Evolutionary conservation across 1,139 yeast species (phyloP), one percentile per base, ranked within the genome.

Genomic region (Lodderomyces metapsilosis): DNA sequence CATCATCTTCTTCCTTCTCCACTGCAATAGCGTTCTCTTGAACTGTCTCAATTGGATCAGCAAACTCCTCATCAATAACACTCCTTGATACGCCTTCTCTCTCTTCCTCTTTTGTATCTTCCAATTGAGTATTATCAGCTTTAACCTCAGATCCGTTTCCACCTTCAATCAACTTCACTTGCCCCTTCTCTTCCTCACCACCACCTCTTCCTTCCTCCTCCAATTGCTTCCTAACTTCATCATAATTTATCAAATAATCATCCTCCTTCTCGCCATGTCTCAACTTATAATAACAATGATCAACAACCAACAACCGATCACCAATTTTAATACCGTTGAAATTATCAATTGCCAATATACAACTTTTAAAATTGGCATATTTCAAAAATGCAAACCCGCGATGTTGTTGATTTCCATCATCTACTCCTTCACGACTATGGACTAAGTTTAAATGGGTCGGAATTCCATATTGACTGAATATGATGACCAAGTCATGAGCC

Each of bases 381-480:
- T 88, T 86, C 49, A 92, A 62, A 64, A 82, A 89, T 5, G 86
- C 94, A 68, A 84, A 88, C 6, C 96, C 95, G 41, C 76, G 73
- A 7, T 88, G 25, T 12, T 12, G 13, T n/a, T n/a, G n/a, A n/a
- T n/a, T n/a, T n/a, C n/a, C n/a, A n/a, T n/a, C n/a, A n/a, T n/a
- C n/a, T n/a, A 1, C 91, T 89, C 8, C 22, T 3, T 78, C 78
- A 44, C 68, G 69, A 55, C 88, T 92, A 44, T 89, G 73, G n/a
- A 80, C 73, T 43, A 92, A 65, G 43, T 84, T 80, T 32, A 91
- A 59, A 56, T 86, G 89, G 0, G 87, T 84, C 0, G 97, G 96
- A 21, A 82, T 75, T 1, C 98, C 98, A 59, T 76, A 92, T 58
- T 92, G 98, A 4, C 96, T 85, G 57, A 92, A 92, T 31, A 91